phyloP scores from a whole-genome alignment of 1,139 yeast species.

The Yamadazyma aaseri region DNA sequence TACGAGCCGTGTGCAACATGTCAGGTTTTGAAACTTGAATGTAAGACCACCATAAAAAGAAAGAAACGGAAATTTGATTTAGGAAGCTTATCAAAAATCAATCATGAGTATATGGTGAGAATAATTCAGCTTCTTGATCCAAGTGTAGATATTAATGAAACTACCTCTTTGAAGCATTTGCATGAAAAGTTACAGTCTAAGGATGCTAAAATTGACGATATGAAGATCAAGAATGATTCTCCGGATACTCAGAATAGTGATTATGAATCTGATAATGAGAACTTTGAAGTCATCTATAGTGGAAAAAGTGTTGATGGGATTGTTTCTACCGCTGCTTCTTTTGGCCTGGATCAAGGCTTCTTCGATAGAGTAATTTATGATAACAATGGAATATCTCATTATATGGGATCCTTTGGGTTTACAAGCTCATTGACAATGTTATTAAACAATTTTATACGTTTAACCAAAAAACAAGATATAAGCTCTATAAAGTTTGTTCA shows the following conservation, averaged over 20 bases:
- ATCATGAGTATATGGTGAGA: constrained; percentile 21
- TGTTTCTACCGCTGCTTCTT: constrained; percentile 5
- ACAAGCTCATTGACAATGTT: constrained; percentile 11
- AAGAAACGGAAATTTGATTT: constrained; percentile 12
- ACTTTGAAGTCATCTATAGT: constrained; percentile 7
- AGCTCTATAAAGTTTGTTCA: constrained; percentile 10
- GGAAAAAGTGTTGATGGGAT: constrained; percentile 14
- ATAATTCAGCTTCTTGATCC: constrained; percentile 40
- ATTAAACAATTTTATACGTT: constrained; percentile 11
- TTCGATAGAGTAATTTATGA: constrained; percentile 17
- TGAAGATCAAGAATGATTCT: constrained; percentile 18
- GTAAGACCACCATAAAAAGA: constrained; percentile 12
- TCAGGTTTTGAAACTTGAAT: constrained; percentile 6
- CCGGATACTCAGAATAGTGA: not conserved
- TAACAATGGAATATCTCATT: constrained; percentile 15
- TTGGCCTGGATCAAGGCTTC: constrained; percentile 7
- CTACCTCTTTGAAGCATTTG: constrained; percentile 31
- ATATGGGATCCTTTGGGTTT: constrained; percentile 16
- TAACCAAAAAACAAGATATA: constrained; percentile 8
- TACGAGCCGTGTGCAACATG: constrained; percentile 13
- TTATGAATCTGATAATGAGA: constrained; percentile 1
- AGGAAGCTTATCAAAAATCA: constrained; percentile 9
- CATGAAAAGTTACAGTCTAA: constrained; percentile 29
- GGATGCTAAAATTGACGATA: constrained; percentile 25
- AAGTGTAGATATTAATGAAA: constrained; percentile 36